These are phyloP conservation scores for Naematelia encephala DNA, from an alignment of 768 basidiomycete genomes.

Conservation along the genomic window DNA sequence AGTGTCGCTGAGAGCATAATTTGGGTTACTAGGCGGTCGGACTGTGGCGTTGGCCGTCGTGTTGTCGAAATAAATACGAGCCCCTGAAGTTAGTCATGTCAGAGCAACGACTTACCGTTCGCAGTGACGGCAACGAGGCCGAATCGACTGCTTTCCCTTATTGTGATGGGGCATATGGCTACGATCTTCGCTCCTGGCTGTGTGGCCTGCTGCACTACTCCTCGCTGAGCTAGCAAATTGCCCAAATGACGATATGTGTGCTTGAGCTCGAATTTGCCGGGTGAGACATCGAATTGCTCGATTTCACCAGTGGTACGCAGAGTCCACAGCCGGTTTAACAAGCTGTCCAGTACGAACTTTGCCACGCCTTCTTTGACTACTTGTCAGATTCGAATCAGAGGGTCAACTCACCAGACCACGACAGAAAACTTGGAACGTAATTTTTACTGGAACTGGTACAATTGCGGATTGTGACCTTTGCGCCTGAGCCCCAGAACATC, in stretches of 20 bases:
- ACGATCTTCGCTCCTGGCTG: conserved; percentile 53
- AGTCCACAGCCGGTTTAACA: conserved; percentile 45
- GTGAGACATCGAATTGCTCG: conserved; percentile 33
- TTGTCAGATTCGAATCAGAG: conserved; percentile 21
- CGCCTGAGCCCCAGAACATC: conserved; percentile 68
- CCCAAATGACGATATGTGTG: conserved; percentile 19
- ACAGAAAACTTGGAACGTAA: conserved; percentile 70
- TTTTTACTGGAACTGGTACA: conserved; percentile 78
- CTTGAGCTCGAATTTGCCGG: conserved; percentile 21
- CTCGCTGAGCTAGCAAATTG: conserved; percentile 2
- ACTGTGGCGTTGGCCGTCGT: conserved; percentile 18
- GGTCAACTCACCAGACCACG: conserved; percentile 58
- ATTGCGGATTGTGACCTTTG: conserved; percentile 77
- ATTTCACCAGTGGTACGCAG: conserved; percentile 44
- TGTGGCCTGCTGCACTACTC: conserved; percentile 7
- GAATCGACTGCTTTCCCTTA: conserved; percentile 64
- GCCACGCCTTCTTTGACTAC: conserved; percentile 41
- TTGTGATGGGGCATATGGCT: conserved; percentile 63
- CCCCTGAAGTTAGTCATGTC: conserved; percentile 54
- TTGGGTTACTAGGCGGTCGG: conserved; percentile 55
- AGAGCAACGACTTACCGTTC: conserved; percentile 53
- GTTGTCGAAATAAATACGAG: conserved; percentile 72
- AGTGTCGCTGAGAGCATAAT: conserved; percentile 64
- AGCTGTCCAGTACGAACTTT: conserved; percentile 40
- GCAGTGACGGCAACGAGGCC: conserved; percentile 77